phyloP scores from a whole-genome alignment of 371 early-diverging fungal genomes.

The Mortierella sp. region DNA sequence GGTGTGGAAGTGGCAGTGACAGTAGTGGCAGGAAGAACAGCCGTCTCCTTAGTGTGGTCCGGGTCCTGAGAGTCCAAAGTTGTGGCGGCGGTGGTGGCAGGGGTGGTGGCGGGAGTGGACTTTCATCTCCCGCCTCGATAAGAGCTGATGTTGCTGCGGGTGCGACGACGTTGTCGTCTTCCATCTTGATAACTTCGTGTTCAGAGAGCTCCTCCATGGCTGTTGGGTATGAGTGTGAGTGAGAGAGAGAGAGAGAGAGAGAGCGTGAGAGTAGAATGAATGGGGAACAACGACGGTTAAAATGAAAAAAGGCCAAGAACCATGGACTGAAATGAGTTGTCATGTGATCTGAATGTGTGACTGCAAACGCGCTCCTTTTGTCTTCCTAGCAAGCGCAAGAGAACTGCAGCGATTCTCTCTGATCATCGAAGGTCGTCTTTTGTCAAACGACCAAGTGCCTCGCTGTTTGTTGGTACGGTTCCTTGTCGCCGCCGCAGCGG shows the following conservation, averaged over 20 bases:
- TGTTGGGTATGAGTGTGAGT: background rate
- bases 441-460: background rate
- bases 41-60: slow-evolving; percentile 17
- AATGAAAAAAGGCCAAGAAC: background rate
- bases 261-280: slow-evolving; percentile 1
- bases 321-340: background rate
- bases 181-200: slow-evolving; percentile 69
- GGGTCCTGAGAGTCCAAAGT: background rate
- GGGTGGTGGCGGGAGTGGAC: slow-evolving; percentile 4
- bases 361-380: slow-evolving; percentile 4
- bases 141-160: slow-evolving; percentile 22
- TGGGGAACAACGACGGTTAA: background rate
- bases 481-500: background rate
- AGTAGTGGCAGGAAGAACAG: slow-evolving; percentile 26
- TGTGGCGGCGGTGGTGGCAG: background rate
- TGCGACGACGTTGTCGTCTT: slow-evolving; percentile 30
- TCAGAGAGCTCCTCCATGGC: slow-evolving; percentile 61
- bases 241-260: background rate
- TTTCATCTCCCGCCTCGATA: slow-evolving; percentile 17
- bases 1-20: slow-evolving; percentile 16
- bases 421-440: background rate
- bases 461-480: background rate
- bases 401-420: background rate
- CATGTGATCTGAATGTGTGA: background rate
- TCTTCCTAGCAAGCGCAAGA: background rate